A percentile compares a stretch with the other conserved stretches of the same genome.
Evolutionary conservation across 176 grass and related monocot species (phyloP).

Genomic region (Microstegium vimineum): DNA sequence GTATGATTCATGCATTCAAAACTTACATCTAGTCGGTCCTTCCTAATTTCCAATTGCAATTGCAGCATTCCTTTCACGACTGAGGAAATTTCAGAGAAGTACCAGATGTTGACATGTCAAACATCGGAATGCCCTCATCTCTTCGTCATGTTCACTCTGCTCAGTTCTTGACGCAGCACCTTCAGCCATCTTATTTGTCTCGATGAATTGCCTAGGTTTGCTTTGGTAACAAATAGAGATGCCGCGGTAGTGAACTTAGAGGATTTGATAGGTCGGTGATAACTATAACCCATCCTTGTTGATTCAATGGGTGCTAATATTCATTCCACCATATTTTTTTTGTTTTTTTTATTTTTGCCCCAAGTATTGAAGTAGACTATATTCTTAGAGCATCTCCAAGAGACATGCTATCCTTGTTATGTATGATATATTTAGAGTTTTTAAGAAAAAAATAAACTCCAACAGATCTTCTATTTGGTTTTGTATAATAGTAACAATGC

Average conservation of each 20-base stretch:
- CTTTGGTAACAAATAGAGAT: not conserved
- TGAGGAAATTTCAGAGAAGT: constrained; percentile 81
- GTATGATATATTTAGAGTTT: no score
- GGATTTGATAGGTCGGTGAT: constrained; percentile 4
- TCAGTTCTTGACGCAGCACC: constrained; percentile 55
- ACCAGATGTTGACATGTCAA: constrained; percentile 56
- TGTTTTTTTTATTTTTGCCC: not conserved
- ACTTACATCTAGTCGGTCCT: not conserved
- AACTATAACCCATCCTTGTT: not conserved
- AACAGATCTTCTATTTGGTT: no score
- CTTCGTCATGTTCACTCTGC: constrained; percentile 63
- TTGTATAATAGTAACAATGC: no score
- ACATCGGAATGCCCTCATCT: constrained; percentile 54
- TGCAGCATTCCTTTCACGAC: constrained; percentile 86
- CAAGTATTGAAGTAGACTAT: not conserved
- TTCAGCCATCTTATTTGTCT: constrained; percentile 21
- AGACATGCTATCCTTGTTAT: no score
- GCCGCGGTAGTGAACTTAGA: not conserved
- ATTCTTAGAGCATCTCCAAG: no score
- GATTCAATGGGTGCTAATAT: not conserved
- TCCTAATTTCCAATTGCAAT: constrained; percentile 7
- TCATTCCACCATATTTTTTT: not conserved
- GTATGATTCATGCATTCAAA: not conserved
- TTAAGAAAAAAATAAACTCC: no score
- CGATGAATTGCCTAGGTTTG: constrained; percentile 19